Evolutionary conservation across 1,284 basidiomycete genomes (phyloP).

Genomic region (Athelia psychrophila): DNA sequence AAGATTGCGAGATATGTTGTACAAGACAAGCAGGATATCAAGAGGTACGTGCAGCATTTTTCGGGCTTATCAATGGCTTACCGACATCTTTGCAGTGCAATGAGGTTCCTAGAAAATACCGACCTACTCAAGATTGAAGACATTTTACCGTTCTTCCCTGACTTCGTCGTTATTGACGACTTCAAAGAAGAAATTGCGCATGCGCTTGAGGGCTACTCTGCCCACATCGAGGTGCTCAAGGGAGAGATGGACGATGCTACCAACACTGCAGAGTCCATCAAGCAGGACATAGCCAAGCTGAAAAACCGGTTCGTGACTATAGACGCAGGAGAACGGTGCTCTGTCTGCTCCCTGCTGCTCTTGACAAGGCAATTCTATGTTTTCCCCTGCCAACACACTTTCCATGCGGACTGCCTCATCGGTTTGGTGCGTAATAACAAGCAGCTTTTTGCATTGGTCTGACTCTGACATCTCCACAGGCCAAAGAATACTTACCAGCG

Average conservation of each 20-base stretch:
- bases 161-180: constrained; percentile 99
- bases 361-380: constrained; percentile 94
- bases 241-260: constrained; percentile 97
- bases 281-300: constrained; percentile 84
- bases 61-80: constrained; percentile 7
- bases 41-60: constrained; percentile 63
- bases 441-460: constrained; percentile 1
- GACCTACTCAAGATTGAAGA: constrained; percentile 97
- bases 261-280: constrained; percentile 89
- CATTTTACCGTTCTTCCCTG: constrained; percentile 98
- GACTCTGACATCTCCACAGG: constrained; percentile 45
- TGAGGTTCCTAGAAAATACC: constrained; percentile 94
- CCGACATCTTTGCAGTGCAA: constrained; percentile 60
- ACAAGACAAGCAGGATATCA: constrained; percentile 96
- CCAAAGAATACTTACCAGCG: constrained; percentile 85
- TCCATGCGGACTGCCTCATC: constrained; percentile 95
- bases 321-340: constrained; percentile 85
- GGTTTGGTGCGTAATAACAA: constrained; percentile 64
- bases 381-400: constrained; percentile 95
- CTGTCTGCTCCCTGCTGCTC: constrained; percentile 73
- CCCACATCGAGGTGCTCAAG: constrained; percentile 89
- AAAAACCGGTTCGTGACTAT: constrained; percentile 93
- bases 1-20: constrained; percentile 98
- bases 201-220: constrained; percentile 92
- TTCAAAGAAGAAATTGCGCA: constrained; percentile 99